Base-by-base conservation (phyloP, 257 asterid genomes). In the Solanum ossicruentum region DNA sequence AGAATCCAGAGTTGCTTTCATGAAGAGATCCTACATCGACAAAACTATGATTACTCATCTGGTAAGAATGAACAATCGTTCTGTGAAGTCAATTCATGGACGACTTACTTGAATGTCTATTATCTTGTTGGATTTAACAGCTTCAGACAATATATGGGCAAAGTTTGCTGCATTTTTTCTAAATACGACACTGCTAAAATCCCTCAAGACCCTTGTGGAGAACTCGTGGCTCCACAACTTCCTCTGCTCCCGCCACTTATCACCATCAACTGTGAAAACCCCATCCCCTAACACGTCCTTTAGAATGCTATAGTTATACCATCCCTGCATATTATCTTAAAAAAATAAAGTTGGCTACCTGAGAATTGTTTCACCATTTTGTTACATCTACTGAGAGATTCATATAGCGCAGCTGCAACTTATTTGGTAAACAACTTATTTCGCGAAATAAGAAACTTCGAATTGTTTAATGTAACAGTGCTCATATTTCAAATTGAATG, bases 1-100 rank as follows among this genome's bases (percentile, higher is more conserved):
- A 3, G 93, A 91, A 84, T 91, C 93, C 78, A 92, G 56, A 67
- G 93, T 88, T 81, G 91, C 72, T 84, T 91, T 89, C 90, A 91
- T 89, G 70, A 92, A 86, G 61, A 89, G 91, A 70, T 89, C 94
- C 94, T 92, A 82, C 89, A 87, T 60, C 26, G 52, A 66, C n/a
- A 21, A 80, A 15, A 17, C 21, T 1, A 52, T 49, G 84, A 20
- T 58, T 54, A 69, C 55, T 77, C 8, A 55, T 72, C 26, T 28
- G 28, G 28, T 26, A 26, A 26, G 28, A 26, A 26, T 26, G 28
- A 26, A 26, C 28, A 26, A 26, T 26, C 28, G 28, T 26, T 26
- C 28, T 26, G 28, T 26, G 28, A 26, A 26, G 28, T 26, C 28
- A 26, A 26, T 26, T 26, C 28, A 26, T 26, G 28, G 28, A 26